Evolutionary conservation across 768 basidiomycete genomes (phyloP).

Genomic region (Termitomyces sp.): DNA sequence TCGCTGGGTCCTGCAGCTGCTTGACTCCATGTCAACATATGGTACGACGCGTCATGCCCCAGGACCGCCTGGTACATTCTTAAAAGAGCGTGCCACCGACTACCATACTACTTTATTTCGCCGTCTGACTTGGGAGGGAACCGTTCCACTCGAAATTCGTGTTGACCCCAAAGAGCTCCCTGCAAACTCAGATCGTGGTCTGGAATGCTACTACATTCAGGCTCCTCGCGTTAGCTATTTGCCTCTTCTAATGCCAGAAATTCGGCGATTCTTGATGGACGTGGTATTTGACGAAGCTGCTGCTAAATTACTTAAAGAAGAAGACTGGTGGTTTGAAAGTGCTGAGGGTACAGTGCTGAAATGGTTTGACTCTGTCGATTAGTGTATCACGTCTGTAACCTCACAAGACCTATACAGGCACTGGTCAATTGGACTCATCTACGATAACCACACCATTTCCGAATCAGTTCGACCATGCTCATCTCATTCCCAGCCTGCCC

Average conservation of each 20-base stretch:
- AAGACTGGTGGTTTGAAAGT: constrained; percentile 98
- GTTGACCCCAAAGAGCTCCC: constrained; percentile 88
- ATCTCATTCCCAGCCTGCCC: constrained; percentile 36
- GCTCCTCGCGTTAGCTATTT: constrained; percentile 93
- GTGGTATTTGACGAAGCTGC: constrained; percentile 88
- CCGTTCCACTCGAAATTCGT: constrained; percentile 84
- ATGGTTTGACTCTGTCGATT: constrained; percentile 54
- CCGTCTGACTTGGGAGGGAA: constrained; percentile 86
- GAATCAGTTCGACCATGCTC: constrained; percentile 47
- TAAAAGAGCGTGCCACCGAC: constrained; percentile 37
- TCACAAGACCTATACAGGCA: constrained; percentile 57
- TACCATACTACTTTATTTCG: constrained; percentile 78
- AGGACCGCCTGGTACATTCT: constrained; percentile 23
- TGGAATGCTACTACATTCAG: constrained; percentile 88
- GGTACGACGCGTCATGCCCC: constrained; percentile 47
- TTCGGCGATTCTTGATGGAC: constrained; percentile 84
- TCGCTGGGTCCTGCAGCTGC: background rate
- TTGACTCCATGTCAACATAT: constrained; percentile 41
- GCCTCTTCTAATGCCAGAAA: constrained; percentile 84
- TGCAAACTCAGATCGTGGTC: constrained; percentile 81
- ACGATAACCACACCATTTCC: constrained; percentile 76
- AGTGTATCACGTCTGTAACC: constrained; percentile 5
- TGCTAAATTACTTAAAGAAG: constrained; percentile 70
- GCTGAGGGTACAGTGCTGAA: constrained; percentile 78
- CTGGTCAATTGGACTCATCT: constrained; percentile 94